phyloP scores from a whole-genome alignment of 352 stramenopile species.

The Pythium dissimile region DNA sequence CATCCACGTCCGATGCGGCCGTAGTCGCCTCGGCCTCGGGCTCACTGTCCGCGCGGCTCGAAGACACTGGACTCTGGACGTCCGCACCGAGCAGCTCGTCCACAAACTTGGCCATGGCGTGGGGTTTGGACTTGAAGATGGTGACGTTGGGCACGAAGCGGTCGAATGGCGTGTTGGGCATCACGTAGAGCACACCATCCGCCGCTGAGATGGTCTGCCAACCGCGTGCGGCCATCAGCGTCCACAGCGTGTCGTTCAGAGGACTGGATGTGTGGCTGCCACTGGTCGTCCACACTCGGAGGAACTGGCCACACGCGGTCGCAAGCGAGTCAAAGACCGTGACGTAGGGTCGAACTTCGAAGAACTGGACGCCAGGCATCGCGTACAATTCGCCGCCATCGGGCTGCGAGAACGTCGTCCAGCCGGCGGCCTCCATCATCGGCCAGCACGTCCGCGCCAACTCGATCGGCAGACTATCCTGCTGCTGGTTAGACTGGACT shows the following conservation, averaged over 20 bases:
- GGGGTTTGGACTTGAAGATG: constrained; percentile 64
- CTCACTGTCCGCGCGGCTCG: not conserved
- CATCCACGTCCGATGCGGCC: not conserved
- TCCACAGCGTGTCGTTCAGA: constrained; percentile 59
- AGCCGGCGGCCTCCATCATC: constrained; percentile 53
- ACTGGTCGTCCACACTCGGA: constrained; percentile 33
- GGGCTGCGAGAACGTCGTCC: constrained; percentile 54
- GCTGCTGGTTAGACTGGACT: not conserved
- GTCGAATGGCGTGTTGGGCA: constrained; percentile 60
- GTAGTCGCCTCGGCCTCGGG: not conserved
- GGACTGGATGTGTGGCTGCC: not conserved
- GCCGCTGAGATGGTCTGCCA: constrained; percentile 55
- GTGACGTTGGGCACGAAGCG: constrained; percentile 71
- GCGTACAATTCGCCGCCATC: constrained; percentile 59
- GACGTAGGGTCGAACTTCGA: constrained; percentile 63
- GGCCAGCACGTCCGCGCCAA: constrained; percentile 48
- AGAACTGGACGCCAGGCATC: constrained; percentile 64
- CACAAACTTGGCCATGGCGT: constrained; percentile 61
- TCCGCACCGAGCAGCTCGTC: not conserved
- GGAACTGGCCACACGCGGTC: constrained; percentile 49
- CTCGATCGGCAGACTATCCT: constrained; percentile 11
- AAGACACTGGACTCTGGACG: not conserved
- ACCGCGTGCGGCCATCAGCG: constrained; percentile 40
- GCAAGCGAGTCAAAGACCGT: constrained; percentile 77
- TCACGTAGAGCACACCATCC: constrained; percentile 59